Percentiles rank a stretch among this genome's conserved stretches.
Conservation (phyloP, 1,284 basidiomycete species). For the Cutaneotrichosporon sp. region DNA sequence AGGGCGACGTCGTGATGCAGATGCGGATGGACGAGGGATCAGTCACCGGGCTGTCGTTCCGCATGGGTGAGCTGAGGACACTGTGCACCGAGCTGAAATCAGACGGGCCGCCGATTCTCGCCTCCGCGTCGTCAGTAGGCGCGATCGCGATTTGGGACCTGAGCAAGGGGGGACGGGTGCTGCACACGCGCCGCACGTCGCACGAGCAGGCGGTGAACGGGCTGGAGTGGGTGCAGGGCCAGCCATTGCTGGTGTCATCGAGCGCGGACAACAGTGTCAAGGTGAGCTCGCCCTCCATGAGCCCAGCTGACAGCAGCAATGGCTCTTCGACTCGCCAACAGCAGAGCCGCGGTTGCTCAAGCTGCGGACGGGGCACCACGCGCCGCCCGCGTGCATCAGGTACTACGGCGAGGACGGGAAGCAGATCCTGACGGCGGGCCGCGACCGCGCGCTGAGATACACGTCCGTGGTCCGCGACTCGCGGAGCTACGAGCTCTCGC, state of each 20-base stretch:
- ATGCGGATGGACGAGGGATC: slow-evolving; percentile 80
- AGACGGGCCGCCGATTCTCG: slow-evolving; percentile 86
- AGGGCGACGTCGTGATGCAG: slow-evolving; percentile 83
- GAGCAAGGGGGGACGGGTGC: slow-evolving; percentile 71
- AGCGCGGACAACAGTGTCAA: slow-evolving; percentile 93
- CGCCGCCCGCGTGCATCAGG: slow-evolving; percentile 86
- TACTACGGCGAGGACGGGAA: slow-evolving; percentile 98
- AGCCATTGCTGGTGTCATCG: slow-evolving; percentile 81
- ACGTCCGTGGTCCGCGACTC: slow-evolving; percentile 93
- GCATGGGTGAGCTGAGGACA: slow-evolving; percentile 66
- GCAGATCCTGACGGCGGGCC: slow-evolving; percentile 77
- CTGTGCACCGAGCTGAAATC: background rate
- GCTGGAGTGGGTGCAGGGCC: slow-evolving; percentile 85
- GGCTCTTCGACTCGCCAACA: slow-evolving; percentile 92
- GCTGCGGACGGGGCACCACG: slow-evolving; percentile 86
- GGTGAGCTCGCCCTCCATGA: slow-evolving; percentile 59
- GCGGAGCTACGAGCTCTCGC: slow-evolving; percentile 88
- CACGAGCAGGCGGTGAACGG: slow-evolving; percentile 80
- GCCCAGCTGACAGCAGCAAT: slow-evolving; percentile 68
- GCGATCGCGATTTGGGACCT: slow-evolving; percentile 90
- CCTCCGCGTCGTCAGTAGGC: slow-evolving; percentile 80
- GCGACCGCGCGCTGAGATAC: slow-evolving; percentile 83
- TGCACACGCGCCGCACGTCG: slow-evolving; percentile 81
- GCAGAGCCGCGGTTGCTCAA: slow-evolving; percentile 84
- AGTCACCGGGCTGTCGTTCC: slow-evolving; percentile 76